phyloP scores from a whole-genome alignment of 2,329 filamentous ascomycete species.

The Byssothecium circinans region DNA sequence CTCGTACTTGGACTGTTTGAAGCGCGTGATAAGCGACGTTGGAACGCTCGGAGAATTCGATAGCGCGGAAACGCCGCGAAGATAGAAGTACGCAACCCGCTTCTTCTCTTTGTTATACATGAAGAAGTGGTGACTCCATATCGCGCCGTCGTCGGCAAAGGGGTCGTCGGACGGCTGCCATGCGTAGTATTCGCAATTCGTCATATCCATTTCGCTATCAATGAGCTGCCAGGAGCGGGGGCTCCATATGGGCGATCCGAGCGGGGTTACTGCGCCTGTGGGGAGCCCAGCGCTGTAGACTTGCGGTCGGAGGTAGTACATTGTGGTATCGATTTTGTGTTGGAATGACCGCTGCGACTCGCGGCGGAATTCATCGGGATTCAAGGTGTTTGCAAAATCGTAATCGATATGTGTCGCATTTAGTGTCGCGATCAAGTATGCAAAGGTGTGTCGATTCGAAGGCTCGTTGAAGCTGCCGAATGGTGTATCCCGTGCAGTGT shows the following conservation, averaged over 20 bases:
- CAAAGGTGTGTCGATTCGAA: conserved; percentile 86
- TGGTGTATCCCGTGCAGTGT: conserved; percentile 83
- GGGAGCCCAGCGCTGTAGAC: conserved; percentile 46
- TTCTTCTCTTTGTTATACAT: conserved; percentile 95
- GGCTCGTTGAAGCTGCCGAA: conserved; percentile 90
- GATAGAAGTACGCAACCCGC: conserved; percentile 89
- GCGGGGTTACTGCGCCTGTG: conserved; percentile 52
- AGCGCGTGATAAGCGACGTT: conserved; percentile 40
- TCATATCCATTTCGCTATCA: conserved; percentile 90
- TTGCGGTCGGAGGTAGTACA: conserved; percentile 78
- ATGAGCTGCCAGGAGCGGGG: conserved; percentile 90
- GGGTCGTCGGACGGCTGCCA: conserved; percentile 89
- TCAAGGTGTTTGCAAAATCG: conserved; percentile 90
- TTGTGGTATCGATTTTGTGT: conserved; percentile 79
- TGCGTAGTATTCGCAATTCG: conserved; percentile 85
- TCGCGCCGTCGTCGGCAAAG: conserved; percentile 87
- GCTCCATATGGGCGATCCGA: conserved; percentile 70
- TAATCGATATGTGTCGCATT: conserved; percentile 97
- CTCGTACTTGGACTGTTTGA: conserved; percentile 49
- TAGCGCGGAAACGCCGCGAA: conserved; percentile 82
- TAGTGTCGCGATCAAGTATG: conserved; percentile 92
- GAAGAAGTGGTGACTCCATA: conserved; percentile 96
- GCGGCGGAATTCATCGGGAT: conserved; percentile 85
- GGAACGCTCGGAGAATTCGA: conserved; percentile 60
- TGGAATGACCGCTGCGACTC: conserved; percentile 82